Base-by-base conservation (phyloP, 768 basidiomycete genomes). In the Naematelia encephala region DNA sequence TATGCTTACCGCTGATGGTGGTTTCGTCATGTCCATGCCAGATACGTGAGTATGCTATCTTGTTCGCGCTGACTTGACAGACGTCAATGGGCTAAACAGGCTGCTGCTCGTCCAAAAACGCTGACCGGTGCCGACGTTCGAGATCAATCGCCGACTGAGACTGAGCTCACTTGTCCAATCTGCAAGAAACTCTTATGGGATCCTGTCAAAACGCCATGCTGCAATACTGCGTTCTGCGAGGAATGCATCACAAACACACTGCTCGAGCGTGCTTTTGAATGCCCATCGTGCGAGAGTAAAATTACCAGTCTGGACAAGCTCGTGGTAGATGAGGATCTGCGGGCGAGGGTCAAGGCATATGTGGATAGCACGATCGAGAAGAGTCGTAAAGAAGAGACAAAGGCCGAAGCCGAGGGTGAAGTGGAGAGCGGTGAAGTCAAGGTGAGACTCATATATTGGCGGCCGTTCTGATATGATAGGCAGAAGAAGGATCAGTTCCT, bases 1-100 rank as follows among this genome's bases (percentile, higher is more conserved):
- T 50, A 99, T 99, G 96, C 88, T 99, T 60, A 98, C 94, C 2
- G 92, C 94, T 0, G 96, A 99, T 75, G 96, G 96, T 61, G 91
- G 91, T 34, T 98, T 94, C 78, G 96, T 99, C 19, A 88, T 94
- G 42, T 94, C 94, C 0, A 88, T 97, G 72, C 93, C 96, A 0
- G 96, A 99, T 78, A 84, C 85, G 94, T 97, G 79, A 72, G 91
- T 84, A 45, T 53, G 16, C 30, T 14, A 49, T 3, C 54, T 46
- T 34, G 22, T 28, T 8, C 16, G 2, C 26, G 54, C 59, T 61
- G 47, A 61, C 14, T n/a, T 5, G 30, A 26, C 62, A 97, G 94
- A 44, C 91, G 83, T 55, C 88, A 92, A 16, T 99, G 94, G 94
- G 88, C 97, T 77, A 93, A 90, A 67, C 90, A 94, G 77, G 70